A percentile compares a stretch with the other conserved stretches of the same genome.
Conservation (phyloP, 2,329 filamentous ascomycete species). For the Lasiodiplodia sp. region DNA sequence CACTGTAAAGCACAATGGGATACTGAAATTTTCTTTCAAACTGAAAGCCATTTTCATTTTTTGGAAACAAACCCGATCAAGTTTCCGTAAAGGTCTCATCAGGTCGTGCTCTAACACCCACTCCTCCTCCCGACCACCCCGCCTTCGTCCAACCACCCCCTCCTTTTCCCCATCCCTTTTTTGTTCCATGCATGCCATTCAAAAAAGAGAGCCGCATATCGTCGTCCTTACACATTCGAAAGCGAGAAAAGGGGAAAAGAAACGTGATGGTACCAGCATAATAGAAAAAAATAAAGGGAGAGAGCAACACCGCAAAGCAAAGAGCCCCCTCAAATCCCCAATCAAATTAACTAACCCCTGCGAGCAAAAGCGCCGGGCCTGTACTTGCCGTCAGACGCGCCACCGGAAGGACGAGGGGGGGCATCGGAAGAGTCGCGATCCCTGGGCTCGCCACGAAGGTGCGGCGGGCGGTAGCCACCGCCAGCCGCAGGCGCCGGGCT, state of each 20-base stretch:
- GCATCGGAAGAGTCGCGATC: slow-evolving; percentile 29
- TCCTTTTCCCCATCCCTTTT: not conserved
- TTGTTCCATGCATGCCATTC: not conserved
- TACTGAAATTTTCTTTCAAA: not conserved
- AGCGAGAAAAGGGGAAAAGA: not conserved
- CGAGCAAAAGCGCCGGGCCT: slow-evolving; percentile 46
- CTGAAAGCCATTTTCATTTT: not conserved
- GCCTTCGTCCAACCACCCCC: slow-evolving; percentile 8
- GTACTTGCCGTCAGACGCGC: slow-evolving; percentile 48
- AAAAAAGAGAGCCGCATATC: slow-evolving; percentile 10
- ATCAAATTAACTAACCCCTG: slow-evolving; percentile 15
- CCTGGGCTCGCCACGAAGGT: slow-evolving; percentile 30
- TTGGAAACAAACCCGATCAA: not conserved
- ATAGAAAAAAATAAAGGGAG: not conserved
- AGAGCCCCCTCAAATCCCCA: not conserved
- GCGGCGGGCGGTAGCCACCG: slow-evolving; percentile 29
- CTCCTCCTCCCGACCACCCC: not conserved
- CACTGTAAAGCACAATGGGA: not conserved
- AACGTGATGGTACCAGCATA: not conserved
- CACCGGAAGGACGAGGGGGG: slow-evolving; percentile 17
- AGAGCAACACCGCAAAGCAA: not conserved
- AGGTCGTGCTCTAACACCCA: not conserved
- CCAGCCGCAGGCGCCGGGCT: slow-evolving; percentile 24
- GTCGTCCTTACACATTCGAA: not conserved
- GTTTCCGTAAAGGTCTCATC: slow-evolving; percentile 6